A percentile compares a stretch with the other conserved stretches of the same genome.
These are phyloP conservation scores for Stereocaulon alpinum DNA, from an alignment of 495 filamentous ascomycete species.

Conservation along the genomic window DNA sequence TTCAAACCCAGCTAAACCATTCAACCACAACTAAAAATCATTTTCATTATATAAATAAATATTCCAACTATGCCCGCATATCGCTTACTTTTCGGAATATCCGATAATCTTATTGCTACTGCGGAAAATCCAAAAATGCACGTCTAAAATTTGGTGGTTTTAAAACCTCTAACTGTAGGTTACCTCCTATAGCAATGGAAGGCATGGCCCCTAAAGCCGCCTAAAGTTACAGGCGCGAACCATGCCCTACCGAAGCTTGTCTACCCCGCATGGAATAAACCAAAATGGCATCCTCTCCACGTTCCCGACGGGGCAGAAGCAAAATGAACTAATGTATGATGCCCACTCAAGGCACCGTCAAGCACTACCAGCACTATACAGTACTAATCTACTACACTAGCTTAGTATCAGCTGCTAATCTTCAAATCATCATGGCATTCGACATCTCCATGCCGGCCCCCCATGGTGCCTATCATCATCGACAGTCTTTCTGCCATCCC, in stretches of 20 bases:
- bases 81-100: too few relatives aligned
- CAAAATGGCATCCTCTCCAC: neutral
- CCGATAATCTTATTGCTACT: too few relatives aligned
- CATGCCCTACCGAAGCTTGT: neutral
- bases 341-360: neutral
- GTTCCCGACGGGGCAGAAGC: neutral
- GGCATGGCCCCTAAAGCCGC: neutral
- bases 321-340: constrained; percentile 2
- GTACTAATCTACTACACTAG: neutral
- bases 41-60: too few relatives aligned
- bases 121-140: too few relatives aligned
- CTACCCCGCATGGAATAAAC: neutral
- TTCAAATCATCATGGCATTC: neutral
- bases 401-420: neutral
- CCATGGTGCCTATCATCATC: neutral
- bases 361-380: neutral
- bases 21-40: too few relatives aligned
- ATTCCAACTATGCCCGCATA: too few relatives aligned
- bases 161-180: too few relatives aligned
- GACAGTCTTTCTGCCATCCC: too few relatives aligned
- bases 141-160: too few relatives aligned
- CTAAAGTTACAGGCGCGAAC: neutral
- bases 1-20: too few relatives aligned
- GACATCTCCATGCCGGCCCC: neutral
- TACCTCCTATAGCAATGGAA: too few relatives aligned